Percentiles rank a stretch among this genome's conserved stretches.
phyloP scores from a whole-genome alignment of 1,284 basidiomycete species.

The Cutaneotrichosporon sp. region DNA sequence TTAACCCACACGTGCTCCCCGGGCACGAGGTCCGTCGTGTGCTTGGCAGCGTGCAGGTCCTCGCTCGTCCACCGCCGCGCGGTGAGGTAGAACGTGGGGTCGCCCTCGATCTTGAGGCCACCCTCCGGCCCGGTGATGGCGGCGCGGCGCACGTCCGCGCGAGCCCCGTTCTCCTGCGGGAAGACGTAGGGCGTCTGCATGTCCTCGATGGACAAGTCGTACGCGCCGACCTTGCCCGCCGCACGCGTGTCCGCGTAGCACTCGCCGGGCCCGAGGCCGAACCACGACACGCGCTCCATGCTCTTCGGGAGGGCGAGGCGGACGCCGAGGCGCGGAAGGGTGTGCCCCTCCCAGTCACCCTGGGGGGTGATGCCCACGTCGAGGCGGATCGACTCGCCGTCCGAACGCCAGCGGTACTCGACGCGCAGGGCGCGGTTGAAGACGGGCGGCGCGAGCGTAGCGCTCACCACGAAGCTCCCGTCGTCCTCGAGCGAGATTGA shows the following conservation, averaged over 20 bases:
- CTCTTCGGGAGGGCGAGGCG: conserved; percentile 20
- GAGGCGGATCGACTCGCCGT: not conserved
- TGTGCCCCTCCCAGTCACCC: conserved; percentile 18
- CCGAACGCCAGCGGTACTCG: not conserved
- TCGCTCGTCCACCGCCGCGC: conserved; percentile 27
- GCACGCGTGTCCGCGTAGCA: conserved; percentile 25
- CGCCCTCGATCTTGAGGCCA: conserved; percentile 8
- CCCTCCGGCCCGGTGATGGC: conserved; percentile 3
- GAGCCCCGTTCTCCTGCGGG: conserved; percentile 30
- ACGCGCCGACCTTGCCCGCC: conserved; percentile 21
- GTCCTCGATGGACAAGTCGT: conserved; percentile 15
- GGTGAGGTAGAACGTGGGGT: conserved; percentile 15
- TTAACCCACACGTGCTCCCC: conserved; percentile 26
- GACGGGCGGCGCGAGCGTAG: not conserved
- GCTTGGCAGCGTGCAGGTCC: conserved; percentile 22
- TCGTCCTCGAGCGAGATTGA: not conserved
- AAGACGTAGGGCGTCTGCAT: conserved; percentile 30
- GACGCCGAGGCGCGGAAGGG: conserved; percentile 25
- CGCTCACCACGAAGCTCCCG: not conserved
- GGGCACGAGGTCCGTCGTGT: conserved; percentile 15
- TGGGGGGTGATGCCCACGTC: conserved; percentile 9
- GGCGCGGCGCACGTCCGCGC: conserved; percentile 20
- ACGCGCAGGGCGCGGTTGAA: not conserved
- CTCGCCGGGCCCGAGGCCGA: conserved; percentile 24
- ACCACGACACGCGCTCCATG: conserved; percentile 16